Base-by-base conservation (phyloP, 257 asterid genomes). In the Ligustrum vulgare region DNA sequence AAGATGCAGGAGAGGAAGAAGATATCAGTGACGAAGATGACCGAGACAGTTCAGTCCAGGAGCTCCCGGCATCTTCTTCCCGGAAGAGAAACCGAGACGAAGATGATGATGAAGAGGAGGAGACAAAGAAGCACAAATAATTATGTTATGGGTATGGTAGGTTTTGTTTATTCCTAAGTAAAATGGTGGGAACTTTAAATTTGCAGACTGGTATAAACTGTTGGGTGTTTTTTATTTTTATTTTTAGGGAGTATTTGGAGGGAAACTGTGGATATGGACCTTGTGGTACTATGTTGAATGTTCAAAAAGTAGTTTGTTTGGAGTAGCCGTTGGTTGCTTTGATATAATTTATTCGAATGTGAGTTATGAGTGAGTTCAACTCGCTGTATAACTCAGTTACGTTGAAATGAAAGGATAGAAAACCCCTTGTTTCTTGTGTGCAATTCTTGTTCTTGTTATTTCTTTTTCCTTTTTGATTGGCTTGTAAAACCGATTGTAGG, bases 41-140 rank as follows among this genome's bases (percentile, higher is more conserved):
- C 11, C 78, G 85, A 22, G 90, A 90, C 72, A 94, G 96, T 51
- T 96, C 85, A 80, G 92, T 90, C 18, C 98, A 91, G 73, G 98
- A 91, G 86, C 63, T 89, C 81, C 89, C 88, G 1, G 87, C 94
- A 28, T 76, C 96, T 9, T 88, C 72, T 6, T 80, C 97, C n/a
- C 85, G 78, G 20, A 90, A 89, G 85, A 88, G 95, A 89, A 89
- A 84, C 84, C 82, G 94, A 72, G 84, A 39, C 0, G 77, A 67
- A 9, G 28, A 75, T 0, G 79, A 70, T 0, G 80, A 74, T 2
- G 77, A 70, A 0, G 85, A 75, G 8, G 47, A 77, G 22, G 33
- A 92, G 4, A 80, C 87, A 0, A 86, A 88, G 86, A 88, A 79
- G 35, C 82, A 72, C 43, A 84, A 87, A 82, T 39, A 64, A 49